Base-by-base conservation (phyloP, 495 filamentous ascomycete genomes). In the Trichoderma erinaceum region DNA sequence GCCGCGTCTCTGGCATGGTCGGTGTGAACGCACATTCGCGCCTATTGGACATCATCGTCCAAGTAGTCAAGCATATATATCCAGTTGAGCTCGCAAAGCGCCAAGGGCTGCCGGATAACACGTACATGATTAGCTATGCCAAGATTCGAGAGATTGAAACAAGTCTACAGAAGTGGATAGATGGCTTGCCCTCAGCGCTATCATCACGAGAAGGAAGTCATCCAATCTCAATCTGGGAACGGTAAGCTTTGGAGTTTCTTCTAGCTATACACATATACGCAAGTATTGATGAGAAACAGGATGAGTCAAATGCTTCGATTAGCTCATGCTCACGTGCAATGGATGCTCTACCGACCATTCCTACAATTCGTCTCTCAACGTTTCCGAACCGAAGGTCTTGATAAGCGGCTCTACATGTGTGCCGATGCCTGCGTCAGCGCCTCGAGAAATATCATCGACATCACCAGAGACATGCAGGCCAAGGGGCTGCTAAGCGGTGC, bases 321-420 rank as follows among this genome's bases (percentile, higher is more conserved):
- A 74, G 88, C 89, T 43, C 97, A 90, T 75, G 91, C 90, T 16
- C 92, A 97, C 72, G 91, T 94, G 13, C 92, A 97, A 75, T 90
- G 97, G 86, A 89, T 97, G 75, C 87, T 98, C 68, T 97, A 98
- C 73, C 85, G 95, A 12, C 95, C 95, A 0, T 99, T 98, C 73
- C 80, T 98, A 27, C 95, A 99, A 77, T 97, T 97, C 72, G 90
- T 96, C 63, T 93, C 95, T 1, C 85, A 85, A 41, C 85, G 86
- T 25, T 80, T 86, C 69, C 83, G 85, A 67, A 82, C 85, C 13
- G 88, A 89, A 69, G 82, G 82, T 16, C 81, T 91, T 38, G 93
- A 97, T 70, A 89, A 93, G 73, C 85, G 92, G 56, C 90, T 91
- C 21, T 97, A 94, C 76, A 91, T 89, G 35, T 97, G 94, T 73